Conservation (phyloP, 805 yeast species). For the Teunomyces cretensis region DNA sequence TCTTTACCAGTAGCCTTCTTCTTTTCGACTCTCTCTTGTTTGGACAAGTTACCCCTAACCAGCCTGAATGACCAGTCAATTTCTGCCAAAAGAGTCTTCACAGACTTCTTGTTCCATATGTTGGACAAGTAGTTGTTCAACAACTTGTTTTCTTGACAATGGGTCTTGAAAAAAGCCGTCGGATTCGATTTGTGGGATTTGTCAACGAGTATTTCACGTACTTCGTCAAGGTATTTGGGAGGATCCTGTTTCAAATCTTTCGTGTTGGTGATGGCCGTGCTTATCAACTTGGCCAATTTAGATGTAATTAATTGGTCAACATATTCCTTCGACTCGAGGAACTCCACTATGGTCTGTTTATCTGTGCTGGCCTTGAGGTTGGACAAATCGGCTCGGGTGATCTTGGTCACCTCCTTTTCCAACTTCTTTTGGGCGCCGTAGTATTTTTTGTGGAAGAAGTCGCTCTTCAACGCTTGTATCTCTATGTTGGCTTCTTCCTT, state of each 20-base stretch:
- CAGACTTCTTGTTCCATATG: conserved; percentile 43
- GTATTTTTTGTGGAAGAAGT: conserved; percentile 48
- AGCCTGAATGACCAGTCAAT: conserved; percentile 47
- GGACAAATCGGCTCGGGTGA: conserved; percentile 14
- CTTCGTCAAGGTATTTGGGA: conserved; percentile 36
- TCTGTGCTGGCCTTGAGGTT: conserved; percentile 10
- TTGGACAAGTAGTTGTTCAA: conserved; percentile 49
- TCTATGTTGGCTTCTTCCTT: conserved; percentile 44
- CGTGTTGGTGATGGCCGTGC: conserved; percentile 24
- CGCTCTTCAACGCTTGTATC: conserved; percentile 46
- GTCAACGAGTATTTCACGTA: conserved; percentile 22
- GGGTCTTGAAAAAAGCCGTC: conserved; percentile 41
- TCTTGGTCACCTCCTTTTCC: conserved; percentile 34
- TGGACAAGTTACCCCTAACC: conserved; percentile 45
- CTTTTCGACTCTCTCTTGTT: conserved; percentile 33
- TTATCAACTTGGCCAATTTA: conserved; percentile 30
- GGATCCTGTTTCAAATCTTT: conserved; percentile 31
- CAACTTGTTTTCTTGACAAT: conserved; percentile 39
- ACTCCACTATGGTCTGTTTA: conserved; percentile 15
- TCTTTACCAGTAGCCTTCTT: conserved; percentile 21
- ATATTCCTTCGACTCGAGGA: conserved; percentile 20
- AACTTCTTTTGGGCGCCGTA: conserved; percentile 46
- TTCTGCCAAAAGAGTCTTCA: conserved; percentile 36
- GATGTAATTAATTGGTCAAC: conserved; percentile 29
- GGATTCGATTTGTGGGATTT: conserved; percentile 42